These are phyloP conservation scores for Haematococcus lacustris DNA, from an alignment of 139 green algal species.

Conservation along the genomic window DNA sequence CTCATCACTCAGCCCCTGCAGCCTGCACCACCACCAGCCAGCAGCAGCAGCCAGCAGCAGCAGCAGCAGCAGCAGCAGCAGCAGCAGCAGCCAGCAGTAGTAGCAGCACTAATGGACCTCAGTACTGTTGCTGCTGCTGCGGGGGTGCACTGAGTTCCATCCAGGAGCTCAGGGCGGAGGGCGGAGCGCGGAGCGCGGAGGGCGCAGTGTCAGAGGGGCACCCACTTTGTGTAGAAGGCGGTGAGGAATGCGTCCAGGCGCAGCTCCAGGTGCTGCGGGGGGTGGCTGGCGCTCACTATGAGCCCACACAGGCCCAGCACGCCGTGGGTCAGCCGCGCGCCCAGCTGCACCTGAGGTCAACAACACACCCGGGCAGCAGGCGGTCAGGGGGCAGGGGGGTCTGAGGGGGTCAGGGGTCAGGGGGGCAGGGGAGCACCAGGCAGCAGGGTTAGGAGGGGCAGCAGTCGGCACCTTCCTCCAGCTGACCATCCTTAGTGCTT, in stretches of 20 bases:
- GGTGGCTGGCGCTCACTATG: slow-evolving; percentile 53
- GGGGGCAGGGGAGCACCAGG: not conserved
- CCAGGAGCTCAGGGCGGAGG: not conserved
- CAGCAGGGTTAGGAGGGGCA: not conserved
- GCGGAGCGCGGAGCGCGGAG: not conserved
- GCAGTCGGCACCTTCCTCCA: not conserved
- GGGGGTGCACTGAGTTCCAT: not conserved
- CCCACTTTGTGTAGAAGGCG: slow-evolving; percentile 28
- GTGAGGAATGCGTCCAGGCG: slow-evolving; percentile 79
- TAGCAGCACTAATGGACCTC: not conserved
- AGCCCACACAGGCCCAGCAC: slow-evolving; percentile 77
- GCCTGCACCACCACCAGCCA: not conserved
- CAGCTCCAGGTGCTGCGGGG: slow-evolving; percentile 35
- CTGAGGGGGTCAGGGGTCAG: not conserved
- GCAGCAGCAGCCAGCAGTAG: not conserved
- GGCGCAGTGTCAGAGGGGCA: not conserved
- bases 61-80: slow-evolving; percentile 7
- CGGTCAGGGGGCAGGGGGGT: not conserved
- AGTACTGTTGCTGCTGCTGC: not conserved
- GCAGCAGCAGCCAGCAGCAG: not conserved
- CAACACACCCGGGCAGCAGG: not conserved
- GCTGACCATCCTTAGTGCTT: not conserved
- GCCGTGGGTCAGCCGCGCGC: slow-evolving; percentile 68
- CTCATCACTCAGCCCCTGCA: slow-evolving; percentile 34
- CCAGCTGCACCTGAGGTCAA: slow-evolving; percentile 54